Evolutionary conservation across 129 eudicot genomes (phyloP).

Genomic region (Glebionis coronaria): DNA sequence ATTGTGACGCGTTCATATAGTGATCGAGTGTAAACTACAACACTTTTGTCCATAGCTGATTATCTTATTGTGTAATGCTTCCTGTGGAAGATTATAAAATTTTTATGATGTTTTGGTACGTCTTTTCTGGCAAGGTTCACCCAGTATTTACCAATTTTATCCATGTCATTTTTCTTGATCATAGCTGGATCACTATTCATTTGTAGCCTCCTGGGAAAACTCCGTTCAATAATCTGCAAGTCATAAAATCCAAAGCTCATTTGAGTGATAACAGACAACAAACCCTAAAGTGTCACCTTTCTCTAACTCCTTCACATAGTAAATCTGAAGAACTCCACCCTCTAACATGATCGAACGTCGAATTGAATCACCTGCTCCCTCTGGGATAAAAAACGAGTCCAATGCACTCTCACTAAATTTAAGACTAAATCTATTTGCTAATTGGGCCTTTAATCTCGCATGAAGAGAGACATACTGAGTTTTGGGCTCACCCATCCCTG

Average conservation of each 20-base stretch:
- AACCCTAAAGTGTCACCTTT: constrained; percentile 62
- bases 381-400: constrained; percentile 69
- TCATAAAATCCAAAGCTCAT: constrained; percentile 1
- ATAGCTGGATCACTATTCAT: constrained; percentile 53
- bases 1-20: too few relatives aligned
- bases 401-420: constrained; percentile 56
- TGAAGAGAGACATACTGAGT: constrained; percentile 75
- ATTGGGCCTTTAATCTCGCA: constrained; percentile 52
- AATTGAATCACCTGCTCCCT: constrained; percentile 89
- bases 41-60: constrained; percentile 83
- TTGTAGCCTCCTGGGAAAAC: constrained; percentile 62
- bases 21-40: too few relatives aligned
- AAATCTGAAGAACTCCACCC: constrained; percentile 73
- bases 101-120: constrained; percentile 65
- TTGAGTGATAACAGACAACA: constrained; percentile 2
- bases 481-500: constrained; percentile 60
- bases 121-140: constrained; percentile 69
- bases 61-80: constrained; percentile 68
- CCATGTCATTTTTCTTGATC: constrained; percentile 70
- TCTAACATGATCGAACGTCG: constrained; percentile 83
- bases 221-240: constrained; percentile 75
- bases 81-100: constrained; percentile 53
- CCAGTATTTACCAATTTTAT: constrained; percentile 71
- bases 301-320: constrained; percentile 92
- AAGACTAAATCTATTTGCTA: constrained; percentile 32